Base-by-base conservation (phyloP, 345 rosid genomes). In the Rhizophora apiculata region DNA sequence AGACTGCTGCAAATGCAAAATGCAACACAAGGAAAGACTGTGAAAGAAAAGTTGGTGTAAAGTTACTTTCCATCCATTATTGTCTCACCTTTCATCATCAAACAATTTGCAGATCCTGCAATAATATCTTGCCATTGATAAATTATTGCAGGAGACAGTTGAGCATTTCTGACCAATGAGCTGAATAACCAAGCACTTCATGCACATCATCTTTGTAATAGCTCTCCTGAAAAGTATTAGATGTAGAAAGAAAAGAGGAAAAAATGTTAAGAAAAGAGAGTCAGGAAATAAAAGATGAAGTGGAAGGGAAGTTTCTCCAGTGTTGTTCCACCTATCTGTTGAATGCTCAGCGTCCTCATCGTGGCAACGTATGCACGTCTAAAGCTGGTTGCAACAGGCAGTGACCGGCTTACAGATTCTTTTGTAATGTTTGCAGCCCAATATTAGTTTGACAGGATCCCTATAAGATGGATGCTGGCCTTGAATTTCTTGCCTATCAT, bases 371-470 rank as follows among this genome's bases (percentile, higher is more conserved):
- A 88, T 81, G 80, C 96, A 93, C 3, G 91, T 68, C 71, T 77
- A 85, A 60, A 93, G 84, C 72, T 78, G 73, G 76, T 81, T 82
- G 84, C 96, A 90, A 80, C 98, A 93, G 37, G 83, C 60, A 43
- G 86, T 76, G 63, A 86, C 65, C 54, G 90, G 95, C 79, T 93
- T 90, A 75, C 93, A 88, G 64, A 69, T 87, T 79, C 91, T 90
- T 72, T 83, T 88, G 77, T 90, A 93, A 74, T 90, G 98, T 72
- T 85, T 85, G 84, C 96, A 93, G 61, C 98, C 96, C 27, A 81
- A 69, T 46, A 68, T 73, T 43, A 60, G 46, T 54, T 79, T 66
- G 0, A 60, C 31, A 71, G 81, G 67, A 62, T 93, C 93, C 52
- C 76, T 72, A 78, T 82, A 88, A 22, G 93, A 87, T 67, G 90